phyloP scores from a whole-genome alignment of 495 filamentous ascomycete genomes.

The Tuber borchii region DNA sequence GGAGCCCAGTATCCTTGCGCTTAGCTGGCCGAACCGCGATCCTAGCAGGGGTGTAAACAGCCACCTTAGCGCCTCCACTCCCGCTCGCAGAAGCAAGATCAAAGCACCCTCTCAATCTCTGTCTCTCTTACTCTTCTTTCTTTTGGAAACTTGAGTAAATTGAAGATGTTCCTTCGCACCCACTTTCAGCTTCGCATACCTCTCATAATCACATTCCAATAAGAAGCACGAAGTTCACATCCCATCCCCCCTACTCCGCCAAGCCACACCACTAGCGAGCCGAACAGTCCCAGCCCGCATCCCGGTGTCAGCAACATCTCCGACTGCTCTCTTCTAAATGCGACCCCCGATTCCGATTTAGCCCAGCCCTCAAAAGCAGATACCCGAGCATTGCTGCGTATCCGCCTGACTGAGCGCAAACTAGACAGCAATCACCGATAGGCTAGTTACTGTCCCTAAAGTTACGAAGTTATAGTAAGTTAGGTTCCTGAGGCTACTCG shows the following conservation, averaged over 20 bases:
- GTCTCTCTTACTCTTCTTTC: not conserved
- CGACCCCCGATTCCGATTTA: not conserved
- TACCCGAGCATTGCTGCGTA: not conserved
- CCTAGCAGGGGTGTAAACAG: not conserved
- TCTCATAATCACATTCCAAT: not conserved
- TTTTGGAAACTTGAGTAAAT: not conserved
- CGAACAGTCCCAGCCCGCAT: not conserved
- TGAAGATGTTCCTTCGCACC: not conserved
- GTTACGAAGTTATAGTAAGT: not conserved
- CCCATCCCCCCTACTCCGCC: not conserved
- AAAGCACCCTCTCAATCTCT: not conserved
- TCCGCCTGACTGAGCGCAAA: too few species aligned
- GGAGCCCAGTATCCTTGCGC: not conserved
- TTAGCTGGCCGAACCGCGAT: not conserved
- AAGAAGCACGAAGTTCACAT: too few species aligned
- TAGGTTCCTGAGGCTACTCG: not conserved
- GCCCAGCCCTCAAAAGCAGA: not conserved
- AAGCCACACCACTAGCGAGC: not conserved
- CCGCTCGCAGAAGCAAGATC: not conserved
- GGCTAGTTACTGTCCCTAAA: not conserved
- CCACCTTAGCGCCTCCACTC: not conserved
- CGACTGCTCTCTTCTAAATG: not conserved
- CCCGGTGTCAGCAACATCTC: not conserved
- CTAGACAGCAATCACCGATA: not conserved
- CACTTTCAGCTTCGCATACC: not conserved